Evolutionary conservation across 1,284 basidiomycete species (phyloP).

Genomic region (Fomes fomentarius): DNA sequence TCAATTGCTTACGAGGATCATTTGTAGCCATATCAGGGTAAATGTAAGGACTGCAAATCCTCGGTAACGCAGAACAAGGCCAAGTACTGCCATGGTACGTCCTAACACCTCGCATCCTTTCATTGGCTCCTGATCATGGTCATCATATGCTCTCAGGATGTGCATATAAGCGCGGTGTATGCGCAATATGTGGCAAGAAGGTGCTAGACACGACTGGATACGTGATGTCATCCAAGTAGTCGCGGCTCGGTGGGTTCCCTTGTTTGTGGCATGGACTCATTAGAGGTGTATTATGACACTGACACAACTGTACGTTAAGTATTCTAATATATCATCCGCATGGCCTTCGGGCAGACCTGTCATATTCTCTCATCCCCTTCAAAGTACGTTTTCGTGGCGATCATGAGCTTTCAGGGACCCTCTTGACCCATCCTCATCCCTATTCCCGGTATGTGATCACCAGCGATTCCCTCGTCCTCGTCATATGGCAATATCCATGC

Average conservation of each 20-base stretch:
- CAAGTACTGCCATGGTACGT: constrained; percentile 82
- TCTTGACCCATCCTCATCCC: too few relatives aligned
- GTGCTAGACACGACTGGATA: constrained; percentile 83
- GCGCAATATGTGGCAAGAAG: constrained; percentile 82
- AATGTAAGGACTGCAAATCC: constrained; percentile 84
- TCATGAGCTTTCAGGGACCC: too few relatives aligned
- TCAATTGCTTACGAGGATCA: constrained; percentile 10
- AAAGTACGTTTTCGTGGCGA: too few relatives aligned
- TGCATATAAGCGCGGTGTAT: constrained; percentile 82
- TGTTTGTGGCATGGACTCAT: constrained; percentile 12
- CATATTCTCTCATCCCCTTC: too few relatives aligned
- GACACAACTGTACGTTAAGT: constrained; percentile 21
- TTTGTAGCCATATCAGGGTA: constrained; percentile 74
- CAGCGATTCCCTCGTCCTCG: too few relatives aligned
- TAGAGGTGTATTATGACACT: constrained; percentile 21
- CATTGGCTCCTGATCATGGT: neutral
- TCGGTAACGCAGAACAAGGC: constrained; percentile 80
- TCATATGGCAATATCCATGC: too few relatives aligned
- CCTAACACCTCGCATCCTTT: neutral
- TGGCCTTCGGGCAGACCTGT: neutral
- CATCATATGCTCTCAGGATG: constrained; percentile 55
- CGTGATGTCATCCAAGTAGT: constrained; percentile 79
- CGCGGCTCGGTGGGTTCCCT: neutral
- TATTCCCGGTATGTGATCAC: too few relatives aligned
- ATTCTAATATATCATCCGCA: constrained; percentile 12